These are phyloP conservation scores for Akebia trifoliata DNA, from an alignment of 164 flowering plant genomes.

Conservation along the genomic window DNA sequence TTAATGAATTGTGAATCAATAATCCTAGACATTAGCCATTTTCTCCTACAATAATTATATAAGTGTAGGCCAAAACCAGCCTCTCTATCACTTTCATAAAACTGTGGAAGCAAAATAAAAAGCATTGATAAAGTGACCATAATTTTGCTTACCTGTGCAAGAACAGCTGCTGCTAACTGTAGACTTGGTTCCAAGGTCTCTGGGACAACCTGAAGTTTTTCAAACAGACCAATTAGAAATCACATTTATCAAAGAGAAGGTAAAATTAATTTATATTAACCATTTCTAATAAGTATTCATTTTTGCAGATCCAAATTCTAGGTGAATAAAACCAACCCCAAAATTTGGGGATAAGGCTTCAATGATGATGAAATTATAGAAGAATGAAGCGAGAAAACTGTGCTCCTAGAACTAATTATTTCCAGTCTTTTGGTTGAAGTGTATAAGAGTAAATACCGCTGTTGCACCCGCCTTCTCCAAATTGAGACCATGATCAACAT, in stretches of 20 bases:
- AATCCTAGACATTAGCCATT: no score
- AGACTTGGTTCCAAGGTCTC: slow-evolving; percentile 99
- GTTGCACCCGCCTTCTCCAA: slow-evolving; percentile 99
- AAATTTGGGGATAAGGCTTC: no score
- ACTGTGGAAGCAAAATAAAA: background rate
- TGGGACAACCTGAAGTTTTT: slow-evolving; percentile 78
- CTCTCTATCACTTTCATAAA: background rate
- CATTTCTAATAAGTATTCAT: no score
- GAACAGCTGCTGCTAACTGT: slow-evolving; percentile 99
- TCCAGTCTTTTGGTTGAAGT: background rate
- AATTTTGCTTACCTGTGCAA: slow-evolving; percentile 71
- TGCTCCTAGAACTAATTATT: background rate
- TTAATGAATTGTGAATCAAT: no score
- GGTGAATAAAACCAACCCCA: background rate
- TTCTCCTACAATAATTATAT: no score
- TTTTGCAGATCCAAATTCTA: background rate
- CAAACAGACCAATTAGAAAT: background rate
- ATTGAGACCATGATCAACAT: slow-evolving; percentile 97
- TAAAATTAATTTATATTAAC: no score
- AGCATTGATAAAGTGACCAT: slow-evolving; percentile 1
- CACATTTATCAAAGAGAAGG: background rate
- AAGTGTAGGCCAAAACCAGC: background rate
- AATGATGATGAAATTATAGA: no score
- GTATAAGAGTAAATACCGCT: slow-evolving; percentile 54
- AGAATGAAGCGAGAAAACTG: slow-evolving; percentile 1